Base-by-base conservation (phyloP, 1,284 basidiomycete species). In the Ceraceosorus guamensis region DNA sequence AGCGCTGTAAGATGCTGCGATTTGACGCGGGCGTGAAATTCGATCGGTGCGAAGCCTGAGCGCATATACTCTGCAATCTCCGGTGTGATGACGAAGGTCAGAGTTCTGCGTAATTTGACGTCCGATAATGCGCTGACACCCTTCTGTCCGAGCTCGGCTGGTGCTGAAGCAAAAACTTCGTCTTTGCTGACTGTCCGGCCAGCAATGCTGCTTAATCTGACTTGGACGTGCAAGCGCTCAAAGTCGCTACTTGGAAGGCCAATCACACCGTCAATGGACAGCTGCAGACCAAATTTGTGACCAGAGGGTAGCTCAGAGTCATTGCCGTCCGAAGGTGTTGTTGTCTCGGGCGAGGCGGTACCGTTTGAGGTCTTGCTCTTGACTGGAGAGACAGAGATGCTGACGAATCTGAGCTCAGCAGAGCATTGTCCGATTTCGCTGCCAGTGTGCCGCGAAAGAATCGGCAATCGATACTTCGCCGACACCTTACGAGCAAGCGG, bases 401-500 rank as follows among this genome's bases (percentile, higher is more conserved):
- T 68, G 47, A 71, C 60, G 46, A 71, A 71, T 53, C 68, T 71
- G 46, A 73, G 46, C 53, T 61, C 51, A 5, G 67, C 68, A 5
- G 46, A 55, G 48, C 70, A 73, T 13, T 46, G 31, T 0, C 66
- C 68, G 0, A 71, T 50, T 37, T 56, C 45, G 16, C 31, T n/a
- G 5, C 53, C 59, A 4, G 57, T 68, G 49, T 67, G 63, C 30
- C 66, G 52, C 31, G 62, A 57, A 24, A 48, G 39, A 48, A 73
- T 55, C 48, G 67, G 65, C 37, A 71, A 24, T 14, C 61, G 33
- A 51, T 70, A 71, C 52, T 65, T 64, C 6, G 65, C 52, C 31
- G 65, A 60, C 11, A 65, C 79, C 52, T 86, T 82, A 43, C 88
- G 84, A 11, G 84, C 84, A 34, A 98, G 81, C 4, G 91, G 85